Percentiles rank a stretch among this genome's conserved stretches.
Evolutionary conservation across 106 monocot species (phyloP).

Genomic region (Agapanthus africanus): DNA sequence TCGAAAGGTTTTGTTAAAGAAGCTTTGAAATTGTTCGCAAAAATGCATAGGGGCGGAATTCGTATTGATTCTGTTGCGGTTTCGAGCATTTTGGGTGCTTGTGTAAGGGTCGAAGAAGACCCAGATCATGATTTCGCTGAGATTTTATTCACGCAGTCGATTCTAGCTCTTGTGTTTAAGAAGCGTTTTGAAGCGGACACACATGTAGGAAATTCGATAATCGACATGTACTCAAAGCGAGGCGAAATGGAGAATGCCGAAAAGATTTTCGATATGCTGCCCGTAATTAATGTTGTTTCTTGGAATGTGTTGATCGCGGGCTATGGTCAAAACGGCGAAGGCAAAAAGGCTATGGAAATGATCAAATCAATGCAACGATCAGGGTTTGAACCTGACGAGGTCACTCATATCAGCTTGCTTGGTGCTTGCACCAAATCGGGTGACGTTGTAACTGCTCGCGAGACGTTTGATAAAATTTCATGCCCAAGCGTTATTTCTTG

Average conservation of each 20-base stretch:
- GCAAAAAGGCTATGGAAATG: constrained; percentile 34
- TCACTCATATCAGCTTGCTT: constrained; percentile 58
- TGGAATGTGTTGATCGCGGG: constrained; percentile 87
- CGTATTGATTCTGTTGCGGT: constrained; percentile 51
- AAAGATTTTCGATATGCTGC: constrained; percentile 35
- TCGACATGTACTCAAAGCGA: constrained; percentile 67
- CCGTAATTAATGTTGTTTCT: constrained; percentile 53
- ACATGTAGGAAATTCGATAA: constrained; percentile 67
- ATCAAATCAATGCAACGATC: constrained; percentile 43
- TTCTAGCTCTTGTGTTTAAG: constrained; percentile 43
- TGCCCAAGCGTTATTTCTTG: constrained; percentile 49
- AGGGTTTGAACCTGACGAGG: constrained; percentile 64
- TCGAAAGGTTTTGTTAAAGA: constrained; percentile 35
- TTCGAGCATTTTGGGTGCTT: constrained; percentile 65
- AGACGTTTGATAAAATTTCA: constrained; percentile 55
- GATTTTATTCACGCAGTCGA: constrained; percentile 17
- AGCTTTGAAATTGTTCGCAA: constrained; percentile 58
- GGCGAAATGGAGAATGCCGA: constrained; percentile 49
- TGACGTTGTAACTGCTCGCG: constrained; percentile 40
- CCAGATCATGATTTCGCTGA: background rate
- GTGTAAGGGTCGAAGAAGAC: constrained; percentile 25
- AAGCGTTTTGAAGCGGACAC: constrained; percentile 55
- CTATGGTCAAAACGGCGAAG: constrained; percentile 55
- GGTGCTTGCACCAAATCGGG: constrained; percentile 48
- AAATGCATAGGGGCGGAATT: constrained; percentile 56